Percentiles rank a stretch among this genome's conserved stretches.
Conservation (phyloP, 78 protist genomes). For the Corallochytrium limacisporum region DNA sequence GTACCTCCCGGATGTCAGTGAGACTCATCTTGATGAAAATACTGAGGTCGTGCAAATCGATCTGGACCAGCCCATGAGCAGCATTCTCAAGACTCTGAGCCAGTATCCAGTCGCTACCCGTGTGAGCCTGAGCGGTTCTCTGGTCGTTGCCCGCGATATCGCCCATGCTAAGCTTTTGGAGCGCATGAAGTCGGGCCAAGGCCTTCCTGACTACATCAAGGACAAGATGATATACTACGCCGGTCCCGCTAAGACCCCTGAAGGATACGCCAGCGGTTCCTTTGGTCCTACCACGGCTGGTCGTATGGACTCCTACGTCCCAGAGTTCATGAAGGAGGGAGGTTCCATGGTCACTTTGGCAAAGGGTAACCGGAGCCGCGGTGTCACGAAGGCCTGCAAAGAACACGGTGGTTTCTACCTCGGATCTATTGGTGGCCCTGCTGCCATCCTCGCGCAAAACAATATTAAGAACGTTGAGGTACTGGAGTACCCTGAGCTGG, state of each 20-base stretch:
- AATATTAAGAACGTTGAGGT: constrained; percentile 54
- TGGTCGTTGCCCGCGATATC: constrained; percentile 76
- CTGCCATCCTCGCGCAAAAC: constrained; percentile 60
- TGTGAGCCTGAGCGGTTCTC: constrained; percentile 48
- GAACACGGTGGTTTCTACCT: constrained; percentile 73
- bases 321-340: constrained; percentile 24
- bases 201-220: constrained; percentile 41
- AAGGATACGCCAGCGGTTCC: constrained; percentile 50
- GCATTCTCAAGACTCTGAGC: constrained; percentile 20
- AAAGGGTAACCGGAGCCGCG: constrained; percentile 60
- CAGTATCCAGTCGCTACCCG: constrained; percentile 29
- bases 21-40: neutral
- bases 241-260: constrained; percentile 70
- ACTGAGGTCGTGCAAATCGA: constrained; percentile 49
- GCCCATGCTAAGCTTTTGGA: constrained; percentile 63
- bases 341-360: constrained; percentile 46
- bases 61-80: constrained; percentile 50
- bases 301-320: constrained; percentile 68
- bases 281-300: constrained; percentile 79
- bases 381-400: constrained; percentile 64
- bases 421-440: constrained; percentile 86
- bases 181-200: constrained; percentile 21
- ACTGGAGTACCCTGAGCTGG: constrained; percentile 62
- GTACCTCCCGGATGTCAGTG: constrained; percentile 45
- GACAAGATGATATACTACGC: constrained; percentile 55